Evolutionary conservation across 1,284 basidiomycete genomes (phyloP), one percentile per base, ranked within the genome.

Genomic region (Irpex lacteus): DNA sequence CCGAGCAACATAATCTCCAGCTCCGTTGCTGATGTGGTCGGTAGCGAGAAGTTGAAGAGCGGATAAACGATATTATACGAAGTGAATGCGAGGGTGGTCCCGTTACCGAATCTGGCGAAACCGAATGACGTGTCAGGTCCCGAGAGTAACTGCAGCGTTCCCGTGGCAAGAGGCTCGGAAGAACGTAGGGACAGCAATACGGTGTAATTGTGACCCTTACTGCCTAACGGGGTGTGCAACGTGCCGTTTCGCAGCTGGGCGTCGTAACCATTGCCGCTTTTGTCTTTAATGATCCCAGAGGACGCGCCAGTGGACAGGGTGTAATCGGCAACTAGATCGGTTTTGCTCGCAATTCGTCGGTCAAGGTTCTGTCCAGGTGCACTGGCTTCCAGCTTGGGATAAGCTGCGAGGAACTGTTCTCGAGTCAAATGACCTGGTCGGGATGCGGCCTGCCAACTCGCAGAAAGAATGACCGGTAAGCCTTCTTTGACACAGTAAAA

Each of bases 121-220:
- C 68, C 68, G 62, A 71, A 68, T 1, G 69, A 67, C 60, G 66
- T 64, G 53, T 72, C 72, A 11, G 72, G 72, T 11, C 72, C 70
- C 3, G 66, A 47, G 5, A 73, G 70, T 49, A 73, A 62, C 26
- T 26, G 26, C 26, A 26, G 26, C 47, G 65, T 64, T 21, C 65
- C 68, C 26, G 66, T 55, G 21, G 63, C 21, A 52, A 18, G 15
- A 18, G 18, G 21, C 8, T 61, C 50, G 13, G 61, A 13, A 18
- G 66, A 55, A 21, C 19, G 65, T 34, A 69, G 65, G 61, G 68
- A 67, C 60, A 77, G 59, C 32, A 72, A 69, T 11, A 77, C 62
- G 11, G 75, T 77, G 65, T 77, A 77, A 63, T 75, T 72, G 59
- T 70, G 71, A n/a, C 76, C 76, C 57, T 75, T 76, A 63, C 74